phyloP scores from a whole-genome alignment of 306 rosid species.

The Alnus rubra region DNA sequence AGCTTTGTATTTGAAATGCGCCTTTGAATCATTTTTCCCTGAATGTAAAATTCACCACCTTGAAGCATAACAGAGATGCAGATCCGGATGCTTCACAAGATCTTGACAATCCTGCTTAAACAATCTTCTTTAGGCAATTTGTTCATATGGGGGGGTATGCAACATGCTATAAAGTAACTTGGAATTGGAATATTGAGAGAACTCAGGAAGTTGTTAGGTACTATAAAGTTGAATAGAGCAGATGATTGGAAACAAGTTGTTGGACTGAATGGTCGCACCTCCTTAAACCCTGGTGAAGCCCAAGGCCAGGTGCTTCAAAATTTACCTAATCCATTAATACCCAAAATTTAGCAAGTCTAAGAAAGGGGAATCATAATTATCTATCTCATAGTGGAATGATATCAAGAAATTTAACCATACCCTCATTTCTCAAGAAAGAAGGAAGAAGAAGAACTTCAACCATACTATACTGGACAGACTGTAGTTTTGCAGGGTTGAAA shows the following conservation, averaged over 20 bases:
- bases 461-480: too few relatives aligned
- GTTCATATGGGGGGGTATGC: neutral
- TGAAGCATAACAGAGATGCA: neutral
- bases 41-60: neutral
- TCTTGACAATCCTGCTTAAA: neutral
- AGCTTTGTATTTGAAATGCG: neutral
- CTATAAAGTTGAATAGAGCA: neutral
- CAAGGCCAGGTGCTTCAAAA: neutral
- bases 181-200: neutral
- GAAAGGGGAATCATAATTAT: neutral
- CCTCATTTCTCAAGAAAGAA: too few relatives aligned
- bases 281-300: neutral
- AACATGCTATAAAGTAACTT: neutral
- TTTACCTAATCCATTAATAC: neutral
- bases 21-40: neutral
- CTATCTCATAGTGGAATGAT: neutral
- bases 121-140: neutral
- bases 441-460: too few relatives aligned
- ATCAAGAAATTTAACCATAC: neutral
- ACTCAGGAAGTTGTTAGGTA: neutral
- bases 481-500: too few relatives aligned
- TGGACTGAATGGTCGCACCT: neutral
- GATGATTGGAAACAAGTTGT: neutral
- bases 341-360: neutral
- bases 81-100: neutral